A percentile compares a stretch with the other conserved stretches of the same genome.
These are phyloP conservation scores for Cryptococcus depauperatus DNA, from an alignment of 1,284 basidiomycete species.

Conservation along the genomic window DNA sequence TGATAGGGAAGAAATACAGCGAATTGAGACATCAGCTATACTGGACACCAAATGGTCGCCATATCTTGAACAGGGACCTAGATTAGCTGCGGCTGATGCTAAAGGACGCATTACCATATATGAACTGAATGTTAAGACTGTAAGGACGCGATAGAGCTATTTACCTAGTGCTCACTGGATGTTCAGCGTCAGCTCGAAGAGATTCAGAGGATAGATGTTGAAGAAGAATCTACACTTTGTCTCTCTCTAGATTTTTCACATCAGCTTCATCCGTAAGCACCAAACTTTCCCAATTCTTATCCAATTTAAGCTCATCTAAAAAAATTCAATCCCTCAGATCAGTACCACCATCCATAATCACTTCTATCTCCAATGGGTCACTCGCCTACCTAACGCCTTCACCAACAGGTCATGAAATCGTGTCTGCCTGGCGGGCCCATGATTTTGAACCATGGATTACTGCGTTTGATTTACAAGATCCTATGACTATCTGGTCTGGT, in stretches of 20 bases:
- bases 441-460: conserved; percentile 92
- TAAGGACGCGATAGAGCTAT: conserved; percentile 25
- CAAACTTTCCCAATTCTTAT: too few relatives aligned
- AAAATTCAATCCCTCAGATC: conserved; percentile 2
- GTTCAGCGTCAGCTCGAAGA: too few relatives aligned
- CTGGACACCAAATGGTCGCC: conserved; percentile 82
- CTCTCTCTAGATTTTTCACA: conserved; percentile 85
- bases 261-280: conserved; percentile 38
- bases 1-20: conserved; percentile 57
- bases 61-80: conserved; percentile 21
- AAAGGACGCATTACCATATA: conserved; percentile 66
- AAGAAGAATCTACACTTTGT: conserved; percentile 57
- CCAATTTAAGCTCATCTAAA: background rate
- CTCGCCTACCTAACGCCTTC: conserved; percentile 56
- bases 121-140: conserved; percentile 50
- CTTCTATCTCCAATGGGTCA: conserved; percentile 70
- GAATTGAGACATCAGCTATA: conserved; percentile 68
- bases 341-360: conserved; percentile 54
- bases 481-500: conserved; percentile 76
- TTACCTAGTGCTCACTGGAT: too few relatives aligned
- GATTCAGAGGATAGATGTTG: conserved; percentile 53
- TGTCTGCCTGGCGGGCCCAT: conserved; percentile 72
- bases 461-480: conserved; percentile 79
- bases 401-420: conserved; percentile 46
- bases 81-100: conserved; percentile 69